Evolutionary conservation across 139 green algal genomes (phyloP), one percentile per base, ranked within the genome.

Genomic region (Bryopsis sp.): DNA sequence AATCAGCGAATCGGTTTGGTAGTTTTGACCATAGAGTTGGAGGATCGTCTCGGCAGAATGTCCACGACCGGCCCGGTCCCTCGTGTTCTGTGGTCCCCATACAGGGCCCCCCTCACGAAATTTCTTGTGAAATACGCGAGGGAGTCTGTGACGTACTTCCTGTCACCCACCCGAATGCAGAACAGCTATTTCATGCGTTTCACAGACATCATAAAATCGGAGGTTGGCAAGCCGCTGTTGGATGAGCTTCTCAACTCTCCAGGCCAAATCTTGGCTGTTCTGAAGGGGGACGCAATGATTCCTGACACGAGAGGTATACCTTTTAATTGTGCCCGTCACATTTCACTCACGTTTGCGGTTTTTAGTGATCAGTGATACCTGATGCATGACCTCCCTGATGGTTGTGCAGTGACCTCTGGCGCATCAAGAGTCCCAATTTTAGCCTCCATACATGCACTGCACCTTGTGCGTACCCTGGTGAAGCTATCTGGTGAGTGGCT

Each of bases 11-110:
- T 76, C 2, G 89, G 90, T 0, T 77, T 99, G 35, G 92, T 99
- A 15, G 82, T 93, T 57, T 74, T 98, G 48, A 93, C 84, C 3
- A 97, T 98, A 35, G 78, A 93, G 77, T 77, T 99, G 54, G 94
- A 99, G 74, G 74, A 81, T 26, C 78, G 80, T 32, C 81, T 98
- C 47, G 31, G 50, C 2, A 34, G 36, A 0, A 58, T 82, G 66
- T 69, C 64, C 4, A 47, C 58, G 3, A n/a, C 63, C 11, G 60
- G 70, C 4, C 79, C 79, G 0, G 67, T 82, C 48, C 82, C 86
- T 33, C 76, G 78, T 58, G 36, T 78, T 4, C 35, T 82, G 43
- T 84, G 79, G 63, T 94, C 83, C 0, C 88, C 88, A 26, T 97
- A 95, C 79, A 76, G 89, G 5, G 61, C 61, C 15, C 90, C 94